These are phyloP conservation scores for Teunomyces aglyptinius DNA, from an alignment of 805 yeast genomes.

Conservation along the genomic window DNA sequence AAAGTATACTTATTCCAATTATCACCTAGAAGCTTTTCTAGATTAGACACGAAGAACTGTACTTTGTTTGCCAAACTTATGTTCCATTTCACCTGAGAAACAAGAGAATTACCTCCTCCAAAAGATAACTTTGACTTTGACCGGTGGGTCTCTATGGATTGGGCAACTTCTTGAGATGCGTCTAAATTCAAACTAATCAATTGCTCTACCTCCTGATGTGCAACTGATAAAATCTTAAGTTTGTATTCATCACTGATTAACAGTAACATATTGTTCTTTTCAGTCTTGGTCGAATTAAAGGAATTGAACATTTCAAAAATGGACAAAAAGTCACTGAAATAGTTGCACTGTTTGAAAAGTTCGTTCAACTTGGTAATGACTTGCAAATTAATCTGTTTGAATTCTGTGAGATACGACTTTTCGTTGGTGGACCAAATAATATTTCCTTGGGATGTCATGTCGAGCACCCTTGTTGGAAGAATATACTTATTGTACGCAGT, in stretches of 20 bases:
- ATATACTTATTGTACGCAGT: slow-evolving; percentile 31
- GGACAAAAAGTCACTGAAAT: slow-evolving; percentile 26
- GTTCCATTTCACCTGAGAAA: slow-evolving; percentile 4
- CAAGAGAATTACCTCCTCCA: background rate
- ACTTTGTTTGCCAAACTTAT: slow-evolving; percentile 20
- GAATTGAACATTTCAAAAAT: slow-evolving; percentile 23
- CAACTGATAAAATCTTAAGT: slow-evolving; percentile 28
- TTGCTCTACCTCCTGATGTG: slow-evolving; percentile 24
- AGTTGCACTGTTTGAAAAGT: slow-evolving; percentile 22
- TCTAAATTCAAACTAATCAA: slow-evolving; percentile 13
- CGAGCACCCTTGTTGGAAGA: slow-evolving; percentile 28
- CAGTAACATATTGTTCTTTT: slow-evolving; percentile 15
- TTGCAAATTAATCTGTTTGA: slow-evolving; percentile 18
- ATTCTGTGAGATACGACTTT: slow-evolving; percentile 21
- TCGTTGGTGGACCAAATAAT: slow-evolving; percentile 30
- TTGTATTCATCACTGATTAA: slow-evolving; percentile 38
- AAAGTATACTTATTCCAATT: slow-evolving; percentile 38
- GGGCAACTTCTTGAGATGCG: background rate
- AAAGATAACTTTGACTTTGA: background rate
- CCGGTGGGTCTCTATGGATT: background rate
- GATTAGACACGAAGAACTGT: slow-evolving; percentile 20
- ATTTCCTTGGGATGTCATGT: slow-evolving; percentile 30
- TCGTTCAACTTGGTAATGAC: slow-evolving; percentile 23
- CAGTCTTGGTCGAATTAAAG: slow-evolving; percentile 1
- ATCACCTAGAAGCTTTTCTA: slow-evolving; percentile 28